These are phyloP conservation scores for Colletotrichum sp. DNA, from an alignment of 2,329 filamentous ascomycete species.

Conservation along the genomic window DNA sequence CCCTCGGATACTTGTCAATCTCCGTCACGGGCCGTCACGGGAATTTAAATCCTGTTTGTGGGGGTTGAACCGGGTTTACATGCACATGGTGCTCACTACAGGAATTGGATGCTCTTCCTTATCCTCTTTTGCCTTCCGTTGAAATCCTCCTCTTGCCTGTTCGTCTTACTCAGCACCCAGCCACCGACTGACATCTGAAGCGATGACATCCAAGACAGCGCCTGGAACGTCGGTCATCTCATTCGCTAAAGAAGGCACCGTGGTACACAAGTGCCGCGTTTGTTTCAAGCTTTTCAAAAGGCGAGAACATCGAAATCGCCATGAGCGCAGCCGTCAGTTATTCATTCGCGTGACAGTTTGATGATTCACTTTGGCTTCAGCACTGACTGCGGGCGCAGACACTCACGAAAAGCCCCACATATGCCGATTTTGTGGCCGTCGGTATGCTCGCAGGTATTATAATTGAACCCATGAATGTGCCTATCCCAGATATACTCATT, in stretches of 20 bases:
- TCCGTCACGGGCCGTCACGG: neutral
- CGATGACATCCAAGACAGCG: neutral
- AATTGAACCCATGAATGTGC: neutral
- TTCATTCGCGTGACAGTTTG: neutral
- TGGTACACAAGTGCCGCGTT: neutral
- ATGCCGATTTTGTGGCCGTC: neutral
- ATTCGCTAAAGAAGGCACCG: neutral
- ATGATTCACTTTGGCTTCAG: neutral
- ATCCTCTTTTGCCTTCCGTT: neutral
- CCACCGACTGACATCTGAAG: neutral
- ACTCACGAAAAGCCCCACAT: neutral
- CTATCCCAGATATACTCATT: neutral
- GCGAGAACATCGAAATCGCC: neutral
- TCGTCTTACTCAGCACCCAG: neutral
- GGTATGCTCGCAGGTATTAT: neutral
- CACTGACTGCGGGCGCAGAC: neutral
- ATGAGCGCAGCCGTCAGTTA: neutral
- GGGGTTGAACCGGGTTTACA: neutral
- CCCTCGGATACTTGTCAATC: neutral
- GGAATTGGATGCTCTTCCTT: neutral
- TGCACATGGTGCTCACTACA: neutral
- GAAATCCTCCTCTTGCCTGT: neutral
- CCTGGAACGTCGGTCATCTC: neutral
- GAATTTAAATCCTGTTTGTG: neutral
- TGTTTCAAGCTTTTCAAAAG: neutral